These are phyloP conservation scores for Albophoma yamanashiensis DNA, from an alignment of 2,329 filamentous ascomycete species.

Conservation along the genomic window DNA sequence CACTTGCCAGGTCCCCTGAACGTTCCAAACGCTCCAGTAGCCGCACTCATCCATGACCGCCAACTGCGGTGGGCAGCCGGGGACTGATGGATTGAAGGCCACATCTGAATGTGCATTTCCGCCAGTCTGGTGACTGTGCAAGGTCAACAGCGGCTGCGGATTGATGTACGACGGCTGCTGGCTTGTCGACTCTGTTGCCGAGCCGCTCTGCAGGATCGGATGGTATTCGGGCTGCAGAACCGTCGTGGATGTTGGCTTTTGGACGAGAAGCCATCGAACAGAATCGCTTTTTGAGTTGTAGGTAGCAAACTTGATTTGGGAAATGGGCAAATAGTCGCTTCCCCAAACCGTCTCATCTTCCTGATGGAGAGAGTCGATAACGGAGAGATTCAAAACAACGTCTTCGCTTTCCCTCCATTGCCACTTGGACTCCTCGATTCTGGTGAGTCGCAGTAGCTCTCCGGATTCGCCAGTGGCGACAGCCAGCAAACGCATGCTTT, in stretches of 20 bases:
- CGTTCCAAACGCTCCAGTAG: conserved; percentile 58
- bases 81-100: conserved; percentile 46
- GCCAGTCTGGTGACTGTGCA: conserved; percentile 43
- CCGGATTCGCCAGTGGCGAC: conserved; percentile 45
- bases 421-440: conserved; percentile 38
- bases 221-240: conserved; percentile 41
- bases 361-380: conserved; percentile 27
- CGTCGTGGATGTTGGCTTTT: conserved; percentile 39
- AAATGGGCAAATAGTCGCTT: conserved; percentile 37
- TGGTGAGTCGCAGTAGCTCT: conserved; percentile 44
- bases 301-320: conserved; percentile 37
- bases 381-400: conserved; percentile 34
- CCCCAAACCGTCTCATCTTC: conserved; percentile 44
- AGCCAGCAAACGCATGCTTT: conserved; percentile 27
- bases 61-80: conserved; percentile 45
- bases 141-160: conserved; percentile 40
- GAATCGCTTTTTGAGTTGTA: conserved; percentile 23
- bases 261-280: conserved; percentile 42
- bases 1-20: conserved; percentile 27
- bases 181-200: conserved; percentile 1
- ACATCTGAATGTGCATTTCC: conserved; percentile 49
- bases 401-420: conserved; percentile 40
- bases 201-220: conserved; percentile 15
- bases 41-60: conserved; percentile 55
- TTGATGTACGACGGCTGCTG: conserved; percentile 39